phyloP scores from a whole-genome alignment of 1,284 basidiomycete species.

The Tylopilus orsonianus region DNA sequence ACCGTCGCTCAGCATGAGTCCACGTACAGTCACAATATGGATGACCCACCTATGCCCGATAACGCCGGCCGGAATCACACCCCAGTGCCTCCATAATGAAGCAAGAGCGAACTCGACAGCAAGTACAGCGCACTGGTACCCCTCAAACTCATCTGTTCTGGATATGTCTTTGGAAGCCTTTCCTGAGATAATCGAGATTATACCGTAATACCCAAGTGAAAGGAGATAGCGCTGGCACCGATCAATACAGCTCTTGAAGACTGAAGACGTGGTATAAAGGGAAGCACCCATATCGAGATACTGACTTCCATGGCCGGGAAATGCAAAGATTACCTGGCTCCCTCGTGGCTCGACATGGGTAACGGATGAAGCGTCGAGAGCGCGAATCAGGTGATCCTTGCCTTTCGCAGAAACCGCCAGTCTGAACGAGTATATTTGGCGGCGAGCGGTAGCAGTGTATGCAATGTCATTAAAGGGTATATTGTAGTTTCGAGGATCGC shows the following conservation, averaged over 20 bases:
- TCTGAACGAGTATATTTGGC: conserved; percentile 55
- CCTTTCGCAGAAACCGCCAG: conserved; percentile 46
- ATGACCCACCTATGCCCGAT: conserved; percentile 63
- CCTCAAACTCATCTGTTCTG: conserved; percentile 36
- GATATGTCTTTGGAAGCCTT: conserved; percentile 11
- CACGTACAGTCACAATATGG: not conserved
- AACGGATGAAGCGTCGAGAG: conserved; percentile 39
- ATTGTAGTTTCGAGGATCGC: conserved; percentile 26
- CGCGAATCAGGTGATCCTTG: conserved; percentile 45
- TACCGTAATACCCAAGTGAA: conserved; percentile 48
- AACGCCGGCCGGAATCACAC: conserved; percentile 53
- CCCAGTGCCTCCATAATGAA: conserved; percentile 65
- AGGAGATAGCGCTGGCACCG: conserved; percentile 54
- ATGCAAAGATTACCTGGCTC: conserved; percentile 55
- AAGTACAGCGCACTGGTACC: conserved; percentile 56
- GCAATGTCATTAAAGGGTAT: conserved; percentile 48
- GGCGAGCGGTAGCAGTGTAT: conserved; percentile 64
- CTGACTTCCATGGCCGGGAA: conserved; percentile 70
- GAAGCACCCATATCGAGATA: conserved; percentile 61
- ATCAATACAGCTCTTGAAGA: conserved; percentile 53
- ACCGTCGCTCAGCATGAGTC: not conserved
- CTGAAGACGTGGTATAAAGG: conserved; percentile 48
- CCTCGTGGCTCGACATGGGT: conserved; percentile 29
- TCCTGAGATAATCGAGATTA: conserved; percentile 45
- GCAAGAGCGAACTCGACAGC: conserved; percentile 61